Evolutionary conservation across 2,329 filamentous ascomycete species (phyloP).

Genomic region (Didymella exigua): DNA sequence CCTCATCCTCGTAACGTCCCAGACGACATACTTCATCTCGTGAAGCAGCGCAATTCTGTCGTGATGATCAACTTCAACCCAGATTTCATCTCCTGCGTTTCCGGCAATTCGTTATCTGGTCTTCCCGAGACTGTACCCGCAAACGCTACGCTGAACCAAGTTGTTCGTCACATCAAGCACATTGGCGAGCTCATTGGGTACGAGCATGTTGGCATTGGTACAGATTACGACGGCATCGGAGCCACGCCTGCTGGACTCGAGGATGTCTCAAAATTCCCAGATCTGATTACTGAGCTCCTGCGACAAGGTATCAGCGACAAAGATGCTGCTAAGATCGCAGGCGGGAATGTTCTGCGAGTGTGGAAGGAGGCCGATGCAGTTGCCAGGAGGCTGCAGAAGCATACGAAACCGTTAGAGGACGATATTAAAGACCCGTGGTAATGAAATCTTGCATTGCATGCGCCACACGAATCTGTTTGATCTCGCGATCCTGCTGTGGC

Average conservation of each 20-base stretch:
- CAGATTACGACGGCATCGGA: conserved; percentile 83
- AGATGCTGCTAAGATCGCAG: conserved; percentile 76
- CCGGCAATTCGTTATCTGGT: conserved; percentile 63
- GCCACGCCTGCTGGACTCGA: conserved; percentile 74
- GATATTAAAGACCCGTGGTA: conserved; percentile 39
- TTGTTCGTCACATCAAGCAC: conserved; percentile 79
- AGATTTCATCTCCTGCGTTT: conserved; percentile 78
- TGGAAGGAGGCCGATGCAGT: conserved; percentile 80
- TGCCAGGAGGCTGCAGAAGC: conserved; percentile 66
- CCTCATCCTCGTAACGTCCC: conserved; percentile 90
- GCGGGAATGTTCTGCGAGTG: conserved; percentile 81
- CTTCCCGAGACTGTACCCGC: conserved; percentile 70
- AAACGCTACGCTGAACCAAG: conserved; percentile 76
- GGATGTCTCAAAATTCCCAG: conserved; percentile 83
- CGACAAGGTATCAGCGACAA: conserved; percentile 73
- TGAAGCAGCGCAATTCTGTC: conserved; percentile 73
- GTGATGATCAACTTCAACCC: conserved; percentile 93
- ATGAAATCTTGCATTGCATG: neutral
- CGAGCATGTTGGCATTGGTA: conserved; percentile 85
- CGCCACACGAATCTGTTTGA: neutral
- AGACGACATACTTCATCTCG: conserved; percentile 77
- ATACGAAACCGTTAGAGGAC: conserved; percentile 53
- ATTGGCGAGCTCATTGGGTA: conserved; percentile 85
- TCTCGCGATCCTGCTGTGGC: conserved; percentile 3
- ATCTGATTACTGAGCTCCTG: conserved; percentile 76